Conservation (phyloP, 371 early-diverging fungal genomes). For the Rhizopus arrhizus region DNA sequence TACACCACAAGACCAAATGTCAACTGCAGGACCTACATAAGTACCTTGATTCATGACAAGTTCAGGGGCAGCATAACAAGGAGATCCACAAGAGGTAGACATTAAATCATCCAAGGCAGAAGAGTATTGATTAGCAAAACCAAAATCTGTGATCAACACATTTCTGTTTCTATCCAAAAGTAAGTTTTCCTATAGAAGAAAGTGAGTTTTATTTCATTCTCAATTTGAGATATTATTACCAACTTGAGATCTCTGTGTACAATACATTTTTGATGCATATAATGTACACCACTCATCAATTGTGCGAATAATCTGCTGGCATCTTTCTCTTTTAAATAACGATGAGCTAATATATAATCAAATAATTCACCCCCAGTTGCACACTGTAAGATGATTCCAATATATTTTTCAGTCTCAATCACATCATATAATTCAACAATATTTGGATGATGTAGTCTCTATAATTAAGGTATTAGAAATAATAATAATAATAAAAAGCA, state of each 20-base stretch:
- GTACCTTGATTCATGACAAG: constrained; percentile 93
- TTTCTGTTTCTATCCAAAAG: constrained; percentile 85
- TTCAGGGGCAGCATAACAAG: constrained; percentile 99
- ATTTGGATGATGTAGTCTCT: constrained; percentile 86
- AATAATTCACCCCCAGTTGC: constrained; percentile 97
- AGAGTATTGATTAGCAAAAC: constrained; percentile 95
- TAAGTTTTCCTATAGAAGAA: constrained; percentile 81
- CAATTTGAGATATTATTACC: constrained; percentile 47
- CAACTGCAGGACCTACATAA: constrained; percentile 97
- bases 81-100: constrained; percentile 95
- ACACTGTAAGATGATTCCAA: constrained; percentile 95
- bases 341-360: constrained; percentile 92
- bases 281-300: constrained; percentile 87
- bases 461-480: constrained; percentile 5
- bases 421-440: constrained; percentile 95
- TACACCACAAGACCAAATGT: constrained; percentile 96
- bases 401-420: constrained; percentile 92
- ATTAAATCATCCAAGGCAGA: constrained; percentile 74
- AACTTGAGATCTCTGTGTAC: constrained; percentile 97
- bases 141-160: constrained; percentile 99
- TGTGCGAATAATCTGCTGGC: constrained; percentile 94
- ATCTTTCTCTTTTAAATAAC: constrained; percentile 88
- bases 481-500: background rate
- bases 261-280: constrained; percentile 85
- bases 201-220: no score